These are phyloP conservation scores for Cucumis melo DNA, from an alignment of 306 rosid species.

Conservation along the genomic window DNA sequence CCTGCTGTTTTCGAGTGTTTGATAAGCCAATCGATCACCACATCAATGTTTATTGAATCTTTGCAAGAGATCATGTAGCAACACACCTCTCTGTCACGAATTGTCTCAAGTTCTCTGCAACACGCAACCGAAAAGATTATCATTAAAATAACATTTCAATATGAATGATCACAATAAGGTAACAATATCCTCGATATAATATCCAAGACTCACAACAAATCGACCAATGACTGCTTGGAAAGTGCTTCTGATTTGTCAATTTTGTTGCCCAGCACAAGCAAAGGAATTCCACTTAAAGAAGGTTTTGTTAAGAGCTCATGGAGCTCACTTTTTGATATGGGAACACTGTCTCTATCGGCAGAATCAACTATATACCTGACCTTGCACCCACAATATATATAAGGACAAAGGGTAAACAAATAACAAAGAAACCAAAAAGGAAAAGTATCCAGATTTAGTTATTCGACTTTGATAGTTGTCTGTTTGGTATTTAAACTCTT, in stretches of 20 bases:
- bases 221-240: constrained; percentile 77
- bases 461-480: background rate
- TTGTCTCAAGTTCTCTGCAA: constrained; percentile 65
- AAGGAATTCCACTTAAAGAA: constrained; percentile 58
- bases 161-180: background rate
- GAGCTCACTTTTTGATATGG: constrained; percentile 73
- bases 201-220: constrained; percentile 59
- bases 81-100: constrained; percentile 71
- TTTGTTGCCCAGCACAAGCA: constrained; percentile 87
- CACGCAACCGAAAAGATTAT: constrained; percentile 3
- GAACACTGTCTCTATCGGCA: constrained; percentile 87
- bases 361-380: constrained; percentile 82
- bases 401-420: background rate
- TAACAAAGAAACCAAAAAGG: background rate
- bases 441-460: background rate
- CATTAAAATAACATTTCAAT: background rate
- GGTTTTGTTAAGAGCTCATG: constrained; percentile 73
- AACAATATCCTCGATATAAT: background rate
- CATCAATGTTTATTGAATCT: constrained; percentile 86
- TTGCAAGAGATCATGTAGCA: constrained; percentile 98
- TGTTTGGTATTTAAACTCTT: background rate
- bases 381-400: constrained; percentile 13
- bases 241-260: constrained; percentile 92
- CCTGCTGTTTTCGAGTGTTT: constrained; percentile 72
- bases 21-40: constrained; percentile 91